Base-by-base conservation (phyloP, 1,284 basidiomycete genomes). In the Pascua sp. region DNA sequence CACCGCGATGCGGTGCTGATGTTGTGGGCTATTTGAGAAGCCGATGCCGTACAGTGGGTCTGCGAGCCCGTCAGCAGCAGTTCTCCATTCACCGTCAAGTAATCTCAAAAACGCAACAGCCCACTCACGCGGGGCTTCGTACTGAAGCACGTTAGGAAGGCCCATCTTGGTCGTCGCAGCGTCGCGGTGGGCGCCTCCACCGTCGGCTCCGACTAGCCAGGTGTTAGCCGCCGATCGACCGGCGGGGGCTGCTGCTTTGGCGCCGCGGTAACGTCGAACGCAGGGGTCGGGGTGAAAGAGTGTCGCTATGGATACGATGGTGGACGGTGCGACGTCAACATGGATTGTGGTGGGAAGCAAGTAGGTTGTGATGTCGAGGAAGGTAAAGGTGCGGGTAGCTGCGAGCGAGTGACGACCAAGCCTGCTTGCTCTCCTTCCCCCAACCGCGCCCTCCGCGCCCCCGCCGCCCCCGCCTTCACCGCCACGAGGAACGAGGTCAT, bases 11-110 rank as follows among this genome's bases (percentile, higher is more conserved):
- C 77, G 69, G 16, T 67, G 63, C 11, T 70, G 70, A 50, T 77
- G 73, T 3, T 51, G 53, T 8, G 70, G 53, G 7, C 67, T 68
- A 47, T 75, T 66, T 15, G 75, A 76, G 64, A 77, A 78, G 11
- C 67, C 67, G 9, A 78, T 50, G 13, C 75, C 76, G 59, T 77
- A 78, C 18, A 78, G 65, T 37, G 72, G 68, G 55, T 70, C 77
- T 78, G 64, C 12, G 15, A 1, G 7, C 24, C 4, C 3, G 55
- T 53, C 39, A 53, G 47, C 42, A 37, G 11, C 13, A 36, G 43
- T 32, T 32, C 24, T 32, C n/a, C 24, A 32, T 32, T 32, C 24
- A 3, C 24, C 24, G 24, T 3, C 24, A 4, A 32, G 24, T 7
- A 32, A 32, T 32, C 24, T 32, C 24, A 32, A 4, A 32, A 10